phyloP scores from a whole-genome alignment of 2,329 filamentous ascomycete genomes.

The Neonectria magnoliae region DNA sequence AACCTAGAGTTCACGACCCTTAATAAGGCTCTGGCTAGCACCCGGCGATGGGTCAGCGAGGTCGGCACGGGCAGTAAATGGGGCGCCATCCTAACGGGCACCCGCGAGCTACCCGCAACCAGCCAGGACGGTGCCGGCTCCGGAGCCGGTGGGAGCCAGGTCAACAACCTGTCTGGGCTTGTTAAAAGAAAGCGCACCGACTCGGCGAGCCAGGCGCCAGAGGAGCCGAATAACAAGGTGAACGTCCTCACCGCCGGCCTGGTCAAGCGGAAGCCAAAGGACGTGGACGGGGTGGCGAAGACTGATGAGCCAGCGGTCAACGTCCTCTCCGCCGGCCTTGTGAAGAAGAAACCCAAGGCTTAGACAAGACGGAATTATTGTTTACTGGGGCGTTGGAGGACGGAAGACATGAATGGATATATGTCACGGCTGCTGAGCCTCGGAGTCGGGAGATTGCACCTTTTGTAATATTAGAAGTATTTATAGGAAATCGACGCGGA shows the following conservation, averaged over 20 bases:
- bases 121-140: slow-evolving; percentile 19
- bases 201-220: slow-evolving; percentile 29
- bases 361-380: neutral
- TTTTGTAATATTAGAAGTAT: neutral
- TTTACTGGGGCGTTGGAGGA: slow-evolving; percentile 19
- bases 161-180: slow-evolving; percentile 61
- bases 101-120: slow-evolving; percentile 40
- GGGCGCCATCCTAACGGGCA: slow-evolving; percentile 62
- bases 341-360: slow-evolving; percentile 67
- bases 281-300: slow-evolving; percentile 33
- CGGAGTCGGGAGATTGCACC: slow-evolving; percentile 28
- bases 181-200: slow-evolving; percentile 59
- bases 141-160: slow-evolving; percentile 26
- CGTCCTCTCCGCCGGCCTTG: slow-evolving; percentile 58
- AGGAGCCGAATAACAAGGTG: slow-evolving; percentile 38
- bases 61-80: slow-evolving; percentile 65
- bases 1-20: slow-evolving; percentile 78
- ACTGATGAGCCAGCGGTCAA: slow-evolving; percentile 49
- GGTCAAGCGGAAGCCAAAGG: slow-evolving; percentile 66
- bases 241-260: slow-evolving; percentile 61
- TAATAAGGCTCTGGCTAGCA: slow-evolving; percentile 71
- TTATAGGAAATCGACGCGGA: neutral
- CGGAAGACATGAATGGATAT: neutral
- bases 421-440: slow-evolving; percentile 8
- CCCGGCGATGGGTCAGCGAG: slow-evolving; percentile 75